A percentile compares a stretch with the other conserved stretches of the same genome.
Conservation (phyloP, 2,329 filamentous ascomycete species). For the Parastagonospora nodorum region DNA sequence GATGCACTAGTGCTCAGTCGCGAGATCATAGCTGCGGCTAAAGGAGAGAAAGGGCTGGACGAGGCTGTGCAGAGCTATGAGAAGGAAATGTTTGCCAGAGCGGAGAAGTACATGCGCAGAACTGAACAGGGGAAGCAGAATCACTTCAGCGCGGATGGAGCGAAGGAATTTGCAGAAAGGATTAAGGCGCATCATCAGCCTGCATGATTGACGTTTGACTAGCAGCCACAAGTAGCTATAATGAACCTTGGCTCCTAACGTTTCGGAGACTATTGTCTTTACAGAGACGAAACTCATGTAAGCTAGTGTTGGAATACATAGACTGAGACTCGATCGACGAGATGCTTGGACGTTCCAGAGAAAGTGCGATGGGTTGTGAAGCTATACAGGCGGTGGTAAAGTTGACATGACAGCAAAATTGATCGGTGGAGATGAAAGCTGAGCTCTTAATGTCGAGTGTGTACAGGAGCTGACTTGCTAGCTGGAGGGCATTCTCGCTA, state of each 20-base stretch:
- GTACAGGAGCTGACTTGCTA: neutral
- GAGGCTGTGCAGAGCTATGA: constrained; percentile 28
- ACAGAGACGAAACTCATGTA: too few species aligned
- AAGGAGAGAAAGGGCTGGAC: constrained; percentile 25
- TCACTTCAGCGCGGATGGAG: constrained; percentile 26
- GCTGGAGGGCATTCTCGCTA: neutral
- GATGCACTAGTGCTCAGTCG: constrained; percentile 58
- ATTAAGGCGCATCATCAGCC: constrained; percentile 19
- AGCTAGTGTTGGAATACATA: too few species aligned
- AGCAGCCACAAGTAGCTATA: neutral
- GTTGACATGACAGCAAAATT: too few species aligned
- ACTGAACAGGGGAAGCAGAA: constrained; percentile 25
- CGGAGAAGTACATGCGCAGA: constrained; percentile 21
- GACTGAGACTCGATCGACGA: too few species aligned
- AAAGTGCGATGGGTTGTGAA: too few species aligned
- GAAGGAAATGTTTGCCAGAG: constrained; percentile 30
- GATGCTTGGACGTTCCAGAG: too few species aligned
- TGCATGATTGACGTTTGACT: neutral
- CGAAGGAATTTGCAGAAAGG: constrained; percentile 26
- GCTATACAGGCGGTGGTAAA: too few species aligned
- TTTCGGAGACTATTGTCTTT: too few species aligned
- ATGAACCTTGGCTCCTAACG: neutral
- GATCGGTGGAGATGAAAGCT: neutral
- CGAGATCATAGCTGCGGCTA: constrained; percentile 22
- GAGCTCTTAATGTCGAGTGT: neutral